Percentiles rank a stretch among this genome's conserved stretches.
phyloP scores from a whole-genome alignment of 148 eudicot species.

The Agrostemma githago region DNA sequence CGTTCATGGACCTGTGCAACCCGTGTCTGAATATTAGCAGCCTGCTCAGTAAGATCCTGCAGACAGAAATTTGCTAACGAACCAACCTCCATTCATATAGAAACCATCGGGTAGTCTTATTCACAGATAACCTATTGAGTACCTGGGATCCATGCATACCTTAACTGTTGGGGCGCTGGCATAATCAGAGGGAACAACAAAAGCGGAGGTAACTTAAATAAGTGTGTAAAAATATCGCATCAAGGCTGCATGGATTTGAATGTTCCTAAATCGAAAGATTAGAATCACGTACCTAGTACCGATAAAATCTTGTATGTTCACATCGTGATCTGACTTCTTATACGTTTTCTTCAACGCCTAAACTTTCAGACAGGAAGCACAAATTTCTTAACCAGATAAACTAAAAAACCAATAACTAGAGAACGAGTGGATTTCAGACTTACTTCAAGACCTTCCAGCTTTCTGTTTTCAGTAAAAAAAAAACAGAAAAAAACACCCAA shows the following conservation, averaged over 20 bases:
- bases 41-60: conserved; percentile 43
- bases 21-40: conserved; percentile 35
- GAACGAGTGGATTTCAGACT: conserved; percentile 20
- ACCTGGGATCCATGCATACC: conserved; percentile 40
- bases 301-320: conserved; percentile 48
- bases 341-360: conserved; percentile 62
- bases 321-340: conserved; percentile 52
- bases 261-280: not conserved
- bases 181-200: conserved; percentile 12
- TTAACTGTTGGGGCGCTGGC: conserved; percentile 46
- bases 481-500: not conserved
- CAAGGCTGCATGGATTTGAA: conserved; percentile 12
- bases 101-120: not conserved
- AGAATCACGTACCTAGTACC: conserved; percentile 35
- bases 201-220: not conserved
- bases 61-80: conserved; percentile 22
- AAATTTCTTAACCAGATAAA: conserved; percentile 25
- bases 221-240: not conserved
- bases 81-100: conserved; percentile 19
- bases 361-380: conserved; percentile 31
- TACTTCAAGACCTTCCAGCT: conserved; percentile 38
- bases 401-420: not conserved
- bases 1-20: conserved; percentile 40
- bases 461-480: conserved; percentile 20
- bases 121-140: conserved; percentile 19